Base-by-base conservation (phyloP, 108 stramenopile genomes). In the Skeletonema menzelii region DNA sequence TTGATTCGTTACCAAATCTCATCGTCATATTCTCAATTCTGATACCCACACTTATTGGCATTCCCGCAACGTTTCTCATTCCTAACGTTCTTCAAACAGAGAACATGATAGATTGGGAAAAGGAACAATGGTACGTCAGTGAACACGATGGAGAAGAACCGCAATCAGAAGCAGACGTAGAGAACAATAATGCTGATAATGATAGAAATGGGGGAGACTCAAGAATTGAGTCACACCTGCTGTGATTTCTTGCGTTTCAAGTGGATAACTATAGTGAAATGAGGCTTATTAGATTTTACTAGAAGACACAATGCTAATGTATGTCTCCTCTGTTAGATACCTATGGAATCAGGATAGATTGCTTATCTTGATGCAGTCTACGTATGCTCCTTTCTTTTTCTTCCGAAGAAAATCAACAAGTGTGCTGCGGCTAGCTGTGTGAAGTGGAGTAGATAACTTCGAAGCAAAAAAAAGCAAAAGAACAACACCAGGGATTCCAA, bases 61-160 rank as follows among this genome's bases (percentile, higher is more conserved):
- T 80, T 1, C 79, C 79, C 15, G 79, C 79, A 4, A 59, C 69
- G 8, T 80, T 80, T 32, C 56, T 80, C 1, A 70, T 80, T 5
- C 79, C 74, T 10, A 80, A 80, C 32, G 59, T 70, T 27, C 60
- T 80, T 19, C 79, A 80, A 69, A 70, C 79, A 28, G 79, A 80
- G 19, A 44, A 60, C n/a, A 47, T 76, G 34, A 70, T 80, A 20
- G 70, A 80, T 55, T 80, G 79, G 79, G 60, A 75, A 14, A 61
- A 62, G 53, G 79, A 80, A 60, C 35, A 67, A 12, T 80, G 79
- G 79, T 76, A 59, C 37, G 71, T 70, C 6, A 63, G 31, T 46
- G 15, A 46, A 46, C 44, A 7, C 10, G 8, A 53, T 10, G 49
- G 22, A 17, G 6, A 53, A n/a, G 15, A 53, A 8, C 22, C 4